Conservation (phyloP, 2,329 filamentous ascomycete species). For the Ophiocordyceps camponoti-leonardi region DNA sequence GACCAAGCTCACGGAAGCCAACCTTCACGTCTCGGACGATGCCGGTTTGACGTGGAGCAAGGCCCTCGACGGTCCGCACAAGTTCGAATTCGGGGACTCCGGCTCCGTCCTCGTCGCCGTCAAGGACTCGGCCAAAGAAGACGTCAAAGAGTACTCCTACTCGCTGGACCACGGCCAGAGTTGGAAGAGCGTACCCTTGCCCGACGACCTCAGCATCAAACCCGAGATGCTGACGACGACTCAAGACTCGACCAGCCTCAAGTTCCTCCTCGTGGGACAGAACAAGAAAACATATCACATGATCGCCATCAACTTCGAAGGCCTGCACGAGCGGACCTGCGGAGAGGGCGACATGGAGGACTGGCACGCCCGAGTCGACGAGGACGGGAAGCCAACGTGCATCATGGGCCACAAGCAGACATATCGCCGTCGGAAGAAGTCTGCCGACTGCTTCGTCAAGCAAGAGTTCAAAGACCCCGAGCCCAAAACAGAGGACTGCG, state of each 20-base stretch:
- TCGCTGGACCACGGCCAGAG: slow-evolving; percentile 79
- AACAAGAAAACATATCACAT: slow-evolving; percentile 40
- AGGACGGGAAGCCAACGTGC: slow-evolving; percentile 67
- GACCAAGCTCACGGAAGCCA: slow-evolving; percentile 51
- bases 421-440: slow-evolving; percentile 69
- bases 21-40: slow-evolving; percentile 79
- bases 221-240: slow-evolving; percentile 70
- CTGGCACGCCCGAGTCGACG: slow-evolving; percentile 72
- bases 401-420: slow-evolving; percentile 93
- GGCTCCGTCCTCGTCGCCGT: slow-evolving; percentile 79
- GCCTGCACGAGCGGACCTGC: slow-evolving; percentile 66
- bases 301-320: slow-evolving; percentile 69
- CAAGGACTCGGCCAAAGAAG: slow-evolving; percentile 49
- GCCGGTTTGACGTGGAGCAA: slow-evolving; percentile 73
- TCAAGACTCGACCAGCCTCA: slow-evolving; percentile 80
- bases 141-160: slow-evolving; percentile 44
- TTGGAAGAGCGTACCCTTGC: slow-evolving; percentile 59
- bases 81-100: slow-evolving; percentile 91
- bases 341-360: slow-evolving; percentile 63
- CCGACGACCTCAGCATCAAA: slow-evolving; percentile 46
- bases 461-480: slow-evolving; percentile 66
- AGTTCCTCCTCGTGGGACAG: slow-evolving; percentile 65
- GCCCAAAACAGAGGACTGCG: slow-evolving; percentile 55
- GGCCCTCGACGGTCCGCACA: slow-evolving; percentile 65
- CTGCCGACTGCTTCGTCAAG: slow-evolving; percentile 77